These are phyloP conservation scores for Pseudoscleropodium purum DNA, from an alignment of 225 moss, liverwort and hornwort genomes.

Conservation along the genomic window DNA sequence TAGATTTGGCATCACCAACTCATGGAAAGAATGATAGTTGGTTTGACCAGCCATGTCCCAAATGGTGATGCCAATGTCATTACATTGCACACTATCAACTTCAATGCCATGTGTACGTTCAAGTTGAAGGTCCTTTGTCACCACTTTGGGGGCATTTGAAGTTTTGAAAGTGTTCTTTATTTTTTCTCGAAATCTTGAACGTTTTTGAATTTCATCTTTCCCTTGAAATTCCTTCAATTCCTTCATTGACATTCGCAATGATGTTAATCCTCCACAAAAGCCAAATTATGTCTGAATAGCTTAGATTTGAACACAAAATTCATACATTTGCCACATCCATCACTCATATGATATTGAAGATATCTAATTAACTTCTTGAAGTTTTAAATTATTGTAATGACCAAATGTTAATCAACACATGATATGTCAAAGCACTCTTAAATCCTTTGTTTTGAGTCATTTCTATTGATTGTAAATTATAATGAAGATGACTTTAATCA, in stretches of 20 bases:
- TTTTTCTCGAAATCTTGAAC: background rate
- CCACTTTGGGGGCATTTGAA: background rate
- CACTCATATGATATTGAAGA: too few species aligned
- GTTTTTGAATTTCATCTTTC: background rate
- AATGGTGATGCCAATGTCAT: background rate
- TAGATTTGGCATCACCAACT: background rate
- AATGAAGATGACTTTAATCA: background rate
- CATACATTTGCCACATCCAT: background rate
- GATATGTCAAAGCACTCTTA: background rate
- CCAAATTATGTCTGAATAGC: accelerated
- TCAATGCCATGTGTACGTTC: background rate
- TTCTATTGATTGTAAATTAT: background rate
- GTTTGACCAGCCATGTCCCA: background rate
- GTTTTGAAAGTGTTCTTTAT: background rate
- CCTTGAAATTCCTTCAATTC: background rate
- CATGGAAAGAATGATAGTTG: background rate
- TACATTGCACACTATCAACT: background rate
- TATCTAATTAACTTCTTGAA: background rate
- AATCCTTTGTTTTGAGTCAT: accelerated
- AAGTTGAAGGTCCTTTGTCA: background rate
- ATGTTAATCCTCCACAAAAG: background rate
- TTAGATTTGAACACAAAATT: background rate
- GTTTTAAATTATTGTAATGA: background rate
- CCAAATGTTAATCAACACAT: too few species aligned
- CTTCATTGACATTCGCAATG: background rate